phyloP scores from a whole-genome alignment of 2,329 filamentous ascomycete genomes.

The Diaporthe sp. region DNA sequence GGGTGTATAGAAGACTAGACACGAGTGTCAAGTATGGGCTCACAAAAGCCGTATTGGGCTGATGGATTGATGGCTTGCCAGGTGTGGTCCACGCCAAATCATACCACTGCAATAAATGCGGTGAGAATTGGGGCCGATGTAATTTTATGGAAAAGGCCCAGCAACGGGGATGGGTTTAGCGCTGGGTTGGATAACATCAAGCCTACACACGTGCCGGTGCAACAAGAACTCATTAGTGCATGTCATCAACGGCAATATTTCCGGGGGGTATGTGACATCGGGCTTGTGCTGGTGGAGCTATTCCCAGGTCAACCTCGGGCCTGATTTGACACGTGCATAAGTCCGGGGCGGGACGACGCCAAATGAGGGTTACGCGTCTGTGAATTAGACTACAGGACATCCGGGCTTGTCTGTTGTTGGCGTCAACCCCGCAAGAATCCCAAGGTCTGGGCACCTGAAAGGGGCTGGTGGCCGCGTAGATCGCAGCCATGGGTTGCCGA shows the following conservation, averaged over 20 bases:
- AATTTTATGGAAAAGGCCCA: too few relatives aligned
- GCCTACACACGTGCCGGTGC: background rate
- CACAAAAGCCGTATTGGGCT: too few relatives aligned
- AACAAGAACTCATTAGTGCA: too few relatives aligned
- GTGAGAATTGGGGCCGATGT: too few relatives aligned
- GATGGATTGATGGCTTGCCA: too few relatives aligned
- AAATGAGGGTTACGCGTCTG: background rate
- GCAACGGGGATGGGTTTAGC: too few relatives aligned
- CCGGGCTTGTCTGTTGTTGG: background rate
- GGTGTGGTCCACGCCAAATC: too few relatives aligned
- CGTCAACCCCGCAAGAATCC: slow-evolving; percentile 13
- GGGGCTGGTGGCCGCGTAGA: background rate
- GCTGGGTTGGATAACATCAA: too few relatives aligned
- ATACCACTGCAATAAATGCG: too few relatives aligned
- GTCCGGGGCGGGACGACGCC: background rate
- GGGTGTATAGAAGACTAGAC: too few relatives aligned
- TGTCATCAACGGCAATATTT: background rate
- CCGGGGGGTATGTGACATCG: background rate
- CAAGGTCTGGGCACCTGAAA: slow-evolving; percentile 15
- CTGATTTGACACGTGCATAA: slow-evolving; percentile 1
- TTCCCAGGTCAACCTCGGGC: background rate
- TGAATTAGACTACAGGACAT: background rate
- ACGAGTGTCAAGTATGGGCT: too few relatives aligned
- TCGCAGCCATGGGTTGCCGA: background rate
- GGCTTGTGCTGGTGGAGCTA: background rate